Evolutionary conservation across 352 stramenopile species (phyloP).

Genomic region (Discostella stelligera): DNA sequence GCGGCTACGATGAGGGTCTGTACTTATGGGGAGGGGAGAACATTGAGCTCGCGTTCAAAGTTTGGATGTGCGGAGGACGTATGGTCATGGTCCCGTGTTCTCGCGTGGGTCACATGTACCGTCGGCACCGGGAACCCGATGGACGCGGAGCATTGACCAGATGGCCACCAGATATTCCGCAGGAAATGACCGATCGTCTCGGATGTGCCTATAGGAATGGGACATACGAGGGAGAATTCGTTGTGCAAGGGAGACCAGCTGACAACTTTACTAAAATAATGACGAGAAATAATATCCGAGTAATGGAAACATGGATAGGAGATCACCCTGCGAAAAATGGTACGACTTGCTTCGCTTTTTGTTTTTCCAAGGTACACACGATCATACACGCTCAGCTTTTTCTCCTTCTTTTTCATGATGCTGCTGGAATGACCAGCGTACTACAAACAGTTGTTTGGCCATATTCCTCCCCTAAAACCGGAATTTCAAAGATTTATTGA

Average conservation of each 20-base stretch:
- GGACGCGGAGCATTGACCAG: conserved; percentile 31
- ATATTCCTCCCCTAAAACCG: conserved; percentile 16
- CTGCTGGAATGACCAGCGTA: conserved; percentile 14
- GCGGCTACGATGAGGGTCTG: conserved; percentile 54
- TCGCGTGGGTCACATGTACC: conserved; percentile 49
- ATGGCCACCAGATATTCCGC: conserved; percentile 31
- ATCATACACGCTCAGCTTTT: not conserved
- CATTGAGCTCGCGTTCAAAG: conserved; percentile 58
- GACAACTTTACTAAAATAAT: conserved; percentile 53
- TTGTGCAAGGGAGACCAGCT: conserved; percentile 26
- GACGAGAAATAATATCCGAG: conserved; percentile 51
- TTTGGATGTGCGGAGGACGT: conserved; percentile 56
- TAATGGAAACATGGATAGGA: conserved; percentile 52
- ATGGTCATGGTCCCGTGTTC: conserved; percentile 59
- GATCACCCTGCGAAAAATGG: conserved; percentile 44
- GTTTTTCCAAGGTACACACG: not conserved
- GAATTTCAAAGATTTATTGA: conserved; percentile 55
- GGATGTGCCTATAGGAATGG: conserved; percentile 41
- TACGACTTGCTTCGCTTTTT: not conserved
- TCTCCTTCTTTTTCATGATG: not conserved
- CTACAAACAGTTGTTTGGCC: conserved; percentile 47
- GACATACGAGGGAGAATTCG: conserved; percentile 35
- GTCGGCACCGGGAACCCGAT: conserved; percentile 43
- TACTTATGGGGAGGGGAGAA: conserved; percentile 61
- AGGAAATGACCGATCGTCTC: conserved; percentile 40